phyloP scores from a whole-genome alignment of 129 eudicot species.

The Flaveria ramosissima region DNA sequence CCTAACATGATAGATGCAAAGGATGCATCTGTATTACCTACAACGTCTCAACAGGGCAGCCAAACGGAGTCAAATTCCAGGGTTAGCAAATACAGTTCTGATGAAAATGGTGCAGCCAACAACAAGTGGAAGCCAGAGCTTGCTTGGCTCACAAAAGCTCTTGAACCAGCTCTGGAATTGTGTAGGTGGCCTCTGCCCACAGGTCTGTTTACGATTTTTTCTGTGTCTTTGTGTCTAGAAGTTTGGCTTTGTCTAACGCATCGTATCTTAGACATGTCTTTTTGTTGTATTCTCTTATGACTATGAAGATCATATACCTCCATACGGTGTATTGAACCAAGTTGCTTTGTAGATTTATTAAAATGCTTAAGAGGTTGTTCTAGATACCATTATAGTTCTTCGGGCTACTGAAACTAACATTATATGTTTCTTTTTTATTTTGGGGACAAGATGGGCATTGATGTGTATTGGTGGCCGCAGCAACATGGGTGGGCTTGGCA shows the following conservation, averaged over 20 bases:
- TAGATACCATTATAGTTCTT: background rate
- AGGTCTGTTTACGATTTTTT: conserved; percentile 47
- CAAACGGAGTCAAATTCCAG: conserved; percentile 29
- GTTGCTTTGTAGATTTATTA: background rate
- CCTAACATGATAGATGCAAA: conserved; percentile 39
- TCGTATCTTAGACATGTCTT: background rate
- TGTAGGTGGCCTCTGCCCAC: conserved; percentile 69
- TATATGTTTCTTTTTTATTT: background rate
- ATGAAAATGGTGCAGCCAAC: conserved; percentile 47
- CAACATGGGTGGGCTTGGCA: background rate
- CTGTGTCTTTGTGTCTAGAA: background rate
- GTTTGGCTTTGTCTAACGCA: background rate
- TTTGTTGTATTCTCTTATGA: background rate
- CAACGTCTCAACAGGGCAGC: conserved; percentile 27
- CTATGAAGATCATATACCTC: background rate
- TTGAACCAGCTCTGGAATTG: conserved; percentile 90
- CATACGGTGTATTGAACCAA: background rate
- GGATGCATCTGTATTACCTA: conserved; percentile 37
- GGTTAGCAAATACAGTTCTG: conserved; percentile 44
- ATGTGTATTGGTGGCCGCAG: background rate
- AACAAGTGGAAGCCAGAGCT: conserved; percentile 70
- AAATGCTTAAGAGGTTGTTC: background rate
- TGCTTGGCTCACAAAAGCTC: conserved; percentile 81
- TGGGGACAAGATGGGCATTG: background rate
- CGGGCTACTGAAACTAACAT: background rate